Evolutionary conservation across 805 yeast genomes (phyloP), one percentile per base, ranked within the genome.

Genomic region (Kockiozyma suomiensis): DNA sequence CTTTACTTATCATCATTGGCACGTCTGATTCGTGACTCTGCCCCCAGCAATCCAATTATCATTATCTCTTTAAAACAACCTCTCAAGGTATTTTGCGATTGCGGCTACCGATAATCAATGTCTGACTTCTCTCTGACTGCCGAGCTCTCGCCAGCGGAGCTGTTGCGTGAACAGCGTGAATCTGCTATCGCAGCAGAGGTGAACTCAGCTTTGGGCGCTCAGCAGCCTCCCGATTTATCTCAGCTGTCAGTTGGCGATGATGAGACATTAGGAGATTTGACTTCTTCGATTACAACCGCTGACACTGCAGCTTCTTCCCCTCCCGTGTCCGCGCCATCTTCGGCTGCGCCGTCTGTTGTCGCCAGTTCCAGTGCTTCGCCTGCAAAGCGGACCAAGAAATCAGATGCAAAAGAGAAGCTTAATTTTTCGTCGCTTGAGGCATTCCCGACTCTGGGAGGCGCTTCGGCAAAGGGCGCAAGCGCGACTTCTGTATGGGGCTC

Each of bases 361-460:
- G 26, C 53, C 15, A 21, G 50, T 28, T 25, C 62, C 10, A 33
- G 52, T 15, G 62, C 59, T 4, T 35, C 52, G 10, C 30, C 58
- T 23, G 25, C 55, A 4, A 47, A 48, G 40, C 30, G 50, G 17
- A 10, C 61, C 4, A 45, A 37, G 38, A 53, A 50, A 46, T 42
- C 26, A 30, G 35, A 43, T 5, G 15, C 59, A 4, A 58, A 50
- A 48, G 66, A 51, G 47, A 62, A 54, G 41, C 56, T 69, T 33
- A 72, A 70, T 45, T 54, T 71, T 47, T 38, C 59, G 23, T 71
- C 74, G 4, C 55, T 68, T 33, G 73, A 71, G 21, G 68, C 72
- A 5, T 71, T 71, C 59, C 74, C 74, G 4, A 47, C 71, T 7
- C 65, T 71, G n/a, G 72, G 71, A 19, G 61, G 62, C 17, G n/a